Base-by-base conservation (phyloP, 352 stramenopile genomes). In the Pythium aquatile region DNA sequence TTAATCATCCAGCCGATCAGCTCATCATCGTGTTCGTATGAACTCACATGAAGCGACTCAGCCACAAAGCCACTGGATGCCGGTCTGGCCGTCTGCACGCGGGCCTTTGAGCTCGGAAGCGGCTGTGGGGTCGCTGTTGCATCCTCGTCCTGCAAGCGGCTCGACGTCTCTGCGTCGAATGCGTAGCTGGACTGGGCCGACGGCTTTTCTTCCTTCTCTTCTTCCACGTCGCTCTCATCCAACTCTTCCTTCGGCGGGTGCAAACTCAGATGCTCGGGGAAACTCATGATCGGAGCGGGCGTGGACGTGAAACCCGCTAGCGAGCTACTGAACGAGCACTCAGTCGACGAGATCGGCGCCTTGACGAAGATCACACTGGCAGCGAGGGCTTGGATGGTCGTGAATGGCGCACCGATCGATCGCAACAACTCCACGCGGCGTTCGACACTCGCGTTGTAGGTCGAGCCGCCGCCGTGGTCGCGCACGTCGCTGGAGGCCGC, bases 311-410 rank as follows among this genome's bases (percentile, higher is more conserved):
- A 77, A 13, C 71, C 83, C 0, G 80, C 80, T 24, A 93, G 70
- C 6, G 72, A 90, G 60, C 65, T 90, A 61, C 77, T 90, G 58
- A 93, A 93, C 16, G 77, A 74, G 11, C 70, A 75, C 44, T 90
- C 78, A 47, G 72, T 87, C 2, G 77, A 61, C 48, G 75, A 42
- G 28, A 66, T 73, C n/a, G 83, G 87, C 8, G 79, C 51, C 44
- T 91, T 91, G 1, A 85, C 83, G 51, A 93, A 94, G 64, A 96
- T 88, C 29, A 96, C 81, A 65, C 85, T 94, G 8, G 78, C 83
- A 1, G 85, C 85, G 11, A 96, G 75, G 52, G 93, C 85, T 65
- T 93, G 85, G 40, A 93, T 77, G 32, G 76, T 89, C n/a, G 81
- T 83, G 52, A 94, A 93, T 8, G 80, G 69, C 29, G 81, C 83